These are phyloP conservation scores for Sicyos baderoa DNA, from an alignment of 306 rosid species.

Conservation along the genomic window DNA sequence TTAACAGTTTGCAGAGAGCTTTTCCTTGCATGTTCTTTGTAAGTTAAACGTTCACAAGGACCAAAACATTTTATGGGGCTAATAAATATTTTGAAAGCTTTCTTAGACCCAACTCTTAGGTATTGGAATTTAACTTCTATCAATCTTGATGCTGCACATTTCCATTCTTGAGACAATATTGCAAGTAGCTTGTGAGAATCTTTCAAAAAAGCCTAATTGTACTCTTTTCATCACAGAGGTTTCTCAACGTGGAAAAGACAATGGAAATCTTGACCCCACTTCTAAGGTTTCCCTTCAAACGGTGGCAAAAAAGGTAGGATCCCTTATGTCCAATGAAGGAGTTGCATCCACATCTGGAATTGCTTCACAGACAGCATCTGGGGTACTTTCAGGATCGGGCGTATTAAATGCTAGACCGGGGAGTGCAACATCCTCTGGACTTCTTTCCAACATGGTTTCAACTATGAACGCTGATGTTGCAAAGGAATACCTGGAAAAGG, in stretches of 20 bases:
- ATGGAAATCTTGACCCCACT: constrained; percentile 63
- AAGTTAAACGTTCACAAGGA: not conserved
- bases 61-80: not conserved
- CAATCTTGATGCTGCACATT: not conserved
- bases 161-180: constrained; percentile 10
- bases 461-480: constrained; percentile 91
- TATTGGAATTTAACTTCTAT: not conserved
- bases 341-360: constrained; percentile 82
- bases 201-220: constrained; percentile 18
- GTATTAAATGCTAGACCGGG: constrained; percentile 97
- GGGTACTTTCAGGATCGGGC: constrained; percentile 98
- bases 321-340: constrained; percentile 52
- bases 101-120: not conserved
- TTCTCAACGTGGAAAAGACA: constrained; percentile 92
- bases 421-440: constrained; percentile 95
- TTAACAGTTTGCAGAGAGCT: not conserved
- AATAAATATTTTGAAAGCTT: not conserved
- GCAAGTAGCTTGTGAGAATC: not conserved
- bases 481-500: constrained; percentile 87
- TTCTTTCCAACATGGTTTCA: constrained; percentile 91
- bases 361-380: constrained; percentile 93
- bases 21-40: constrained; percentile 1
- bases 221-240: constrained; percentile 53
- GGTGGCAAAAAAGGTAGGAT: constrained; percentile 58
- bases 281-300: constrained; percentile 63